These are phyloP conservation scores for Hanseniaspora pseudoguilliermondii DNA, from an alignment of 805 yeast genomes.

Conservation along the genomic window DNA sequence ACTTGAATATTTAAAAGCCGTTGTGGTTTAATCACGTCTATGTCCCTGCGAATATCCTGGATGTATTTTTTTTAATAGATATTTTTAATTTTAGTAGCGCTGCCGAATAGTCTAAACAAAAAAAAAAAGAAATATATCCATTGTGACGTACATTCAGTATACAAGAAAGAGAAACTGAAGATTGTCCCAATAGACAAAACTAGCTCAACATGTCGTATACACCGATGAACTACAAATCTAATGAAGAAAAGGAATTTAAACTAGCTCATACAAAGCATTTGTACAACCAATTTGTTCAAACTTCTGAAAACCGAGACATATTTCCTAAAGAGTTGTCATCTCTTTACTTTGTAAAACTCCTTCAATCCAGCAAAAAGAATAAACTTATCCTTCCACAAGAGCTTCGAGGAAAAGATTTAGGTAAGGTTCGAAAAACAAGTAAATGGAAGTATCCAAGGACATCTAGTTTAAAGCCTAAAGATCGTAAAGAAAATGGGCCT, in stretches of 20 bases:
- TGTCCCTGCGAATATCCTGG: too few species aligned
- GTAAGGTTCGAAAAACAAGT: slow-evolving; percentile 1
- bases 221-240: slow-evolving; percentile 7
- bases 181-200: background rate
- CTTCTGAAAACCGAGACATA: background rate
- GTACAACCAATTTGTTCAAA: background rate
- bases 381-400: slow-evolving; percentile 7
- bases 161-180: background rate
- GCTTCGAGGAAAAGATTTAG: slow-evolving; percentile 7
- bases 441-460: slow-evolving; percentile 7
- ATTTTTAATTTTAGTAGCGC: background rate
- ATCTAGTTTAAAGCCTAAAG: background rate
- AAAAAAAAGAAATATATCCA: background rate
- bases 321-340: background rate
- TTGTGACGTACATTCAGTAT: background rate
- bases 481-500: background rate
- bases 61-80: too few species aligned
- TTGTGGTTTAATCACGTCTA: too few species aligned
- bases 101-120: background rate
- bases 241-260: slow-evolving; percentile 6
- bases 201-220: too few species aligned
- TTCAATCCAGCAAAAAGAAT: slow-evolving; percentile 9
- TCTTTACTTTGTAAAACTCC: slow-evolving; percentile 1
- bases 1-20: too few species aligned
- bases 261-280: slow-evolving; percentile 7